Evolutionary conservation across 1,139 yeast genomes (phyloP).

Genomic region (Saccharomyces hybrid): DNA sequence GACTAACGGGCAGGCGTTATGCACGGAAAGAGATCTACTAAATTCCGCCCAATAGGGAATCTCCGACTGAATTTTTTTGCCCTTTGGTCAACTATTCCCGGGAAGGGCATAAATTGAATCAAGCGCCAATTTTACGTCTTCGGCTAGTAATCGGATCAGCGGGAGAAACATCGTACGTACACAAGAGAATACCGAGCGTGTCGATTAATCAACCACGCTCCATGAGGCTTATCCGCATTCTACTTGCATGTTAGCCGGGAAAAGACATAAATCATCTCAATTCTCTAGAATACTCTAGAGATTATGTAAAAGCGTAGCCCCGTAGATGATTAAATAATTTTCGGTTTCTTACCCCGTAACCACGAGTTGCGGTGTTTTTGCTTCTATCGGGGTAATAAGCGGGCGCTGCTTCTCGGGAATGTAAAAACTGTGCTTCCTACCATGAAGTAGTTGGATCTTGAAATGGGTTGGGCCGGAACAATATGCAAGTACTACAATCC

Average conservation of each 20-base stretch:
- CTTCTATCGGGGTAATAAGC: conserved; percentile 1
- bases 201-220: neutral
- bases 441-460: neutral
- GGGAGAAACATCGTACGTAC: neutral
- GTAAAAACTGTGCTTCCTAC: neutral
- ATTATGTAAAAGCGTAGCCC: neutral
- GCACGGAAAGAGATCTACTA: conserved; percentile 1
- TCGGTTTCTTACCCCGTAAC: neutral
- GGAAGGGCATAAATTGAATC: neutral
- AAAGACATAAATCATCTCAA: neutral
- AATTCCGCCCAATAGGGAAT: neutral
- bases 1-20: neutral
- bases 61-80: neutral
- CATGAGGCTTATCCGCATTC: neutral
- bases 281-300: neutral
- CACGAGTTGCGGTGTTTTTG: neutral
- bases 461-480: neutral
- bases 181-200: neutral
- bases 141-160: conserved; percentile 1
- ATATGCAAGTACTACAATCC: neutral
- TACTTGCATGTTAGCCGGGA: neutral
- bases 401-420: neutral
- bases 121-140: neutral
- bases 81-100: neutral
- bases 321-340: neutral